These are phyloP conservation scores for Linnemannia elongata DNA, from an alignment of 192 early-diverging fungal species.

Conservation along the genomic window DNA sequence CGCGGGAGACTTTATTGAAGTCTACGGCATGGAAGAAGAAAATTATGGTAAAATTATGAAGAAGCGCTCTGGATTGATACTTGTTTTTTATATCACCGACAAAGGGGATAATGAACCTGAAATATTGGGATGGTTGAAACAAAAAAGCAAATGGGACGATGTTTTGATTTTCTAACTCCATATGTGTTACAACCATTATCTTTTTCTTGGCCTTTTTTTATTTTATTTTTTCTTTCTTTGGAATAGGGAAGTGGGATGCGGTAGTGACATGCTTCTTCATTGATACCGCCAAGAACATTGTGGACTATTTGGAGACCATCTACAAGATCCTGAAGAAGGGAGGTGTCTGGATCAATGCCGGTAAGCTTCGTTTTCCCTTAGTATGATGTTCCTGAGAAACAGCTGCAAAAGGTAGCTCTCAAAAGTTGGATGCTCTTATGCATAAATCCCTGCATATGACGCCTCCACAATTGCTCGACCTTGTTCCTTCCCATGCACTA, in stretches of 20 bases:
- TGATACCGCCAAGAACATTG: conserved; percentile 94
- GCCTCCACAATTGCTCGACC: not conserved
- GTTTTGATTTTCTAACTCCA: not conserved
- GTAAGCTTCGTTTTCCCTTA: conserved; percentile 45
- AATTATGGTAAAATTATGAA: conserved; percentile 60
- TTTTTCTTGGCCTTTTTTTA: conserved; percentile 1
- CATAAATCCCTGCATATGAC: not conserved
- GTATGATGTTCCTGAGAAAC: not conserved
- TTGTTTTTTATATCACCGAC: not conserved
- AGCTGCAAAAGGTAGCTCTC: not conserved
- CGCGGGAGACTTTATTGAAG: conserved; percentile 96
- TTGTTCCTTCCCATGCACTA: not conserved
- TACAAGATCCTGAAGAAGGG: conserved; percentile 80
- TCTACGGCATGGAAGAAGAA: conserved; percentile 75
- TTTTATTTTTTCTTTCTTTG: not conserved
- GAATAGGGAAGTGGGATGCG: conserved; percentile 79
- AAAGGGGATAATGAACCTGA: not conserved
- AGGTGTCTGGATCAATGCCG: conserved; percentile 88
- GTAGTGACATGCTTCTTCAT: conserved; percentile 98
- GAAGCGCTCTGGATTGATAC: not conserved
- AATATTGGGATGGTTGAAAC: not conserved
- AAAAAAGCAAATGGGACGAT: not conserved
- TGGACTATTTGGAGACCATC: conserved; percentile 90
- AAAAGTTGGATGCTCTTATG: conserved; percentile 1
- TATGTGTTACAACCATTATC: no score